phyloP scores from a whole-genome alignment of 306 rosid species.

The Ammopiptanthus mongolicus region DNA sequence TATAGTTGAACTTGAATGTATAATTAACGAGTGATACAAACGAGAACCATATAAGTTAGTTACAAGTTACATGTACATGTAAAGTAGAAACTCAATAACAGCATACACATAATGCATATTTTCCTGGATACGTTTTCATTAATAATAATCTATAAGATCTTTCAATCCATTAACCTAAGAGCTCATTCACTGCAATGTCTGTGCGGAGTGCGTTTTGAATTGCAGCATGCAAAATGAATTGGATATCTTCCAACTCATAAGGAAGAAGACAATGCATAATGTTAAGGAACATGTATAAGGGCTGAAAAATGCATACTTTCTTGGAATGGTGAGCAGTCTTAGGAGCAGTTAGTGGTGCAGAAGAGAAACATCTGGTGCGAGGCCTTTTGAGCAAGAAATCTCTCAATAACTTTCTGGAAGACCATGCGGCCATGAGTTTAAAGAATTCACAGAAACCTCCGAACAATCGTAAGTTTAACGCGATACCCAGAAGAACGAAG shows the following conservation, averaged over 20 bases:
- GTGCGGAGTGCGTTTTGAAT: too few relatives aligned
- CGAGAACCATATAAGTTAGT: neutral
- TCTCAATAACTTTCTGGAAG: constrained; percentile 47
- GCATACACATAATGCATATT: neutral
- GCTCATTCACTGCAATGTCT: neutral
- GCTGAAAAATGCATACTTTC: constrained; percentile 53
- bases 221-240: neutral
- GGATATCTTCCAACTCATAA: too few relatives aligned
- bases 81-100: neutral
- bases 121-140: neutral
- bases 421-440: constrained; percentile 69
- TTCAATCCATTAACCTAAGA: neutral
- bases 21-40: neutral
- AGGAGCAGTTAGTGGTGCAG: constrained; percentile 50
- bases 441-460: neutral
- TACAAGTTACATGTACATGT: neutral
- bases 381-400: constrained; percentile 37
- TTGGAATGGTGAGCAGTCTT: constrained; percentile 69
- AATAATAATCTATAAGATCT: neutral
- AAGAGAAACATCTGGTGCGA: constrained; percentile 51
- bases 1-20: neutral
- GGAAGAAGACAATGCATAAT: neutral
- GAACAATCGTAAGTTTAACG: constrained; percentile 13
- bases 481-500: neutral
- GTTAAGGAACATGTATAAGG: too few relatives aligned